Base-by-base conservation (phyloP, 495 filamentous ascomycete species). In the Aspergillus kassunensis region DNA sequence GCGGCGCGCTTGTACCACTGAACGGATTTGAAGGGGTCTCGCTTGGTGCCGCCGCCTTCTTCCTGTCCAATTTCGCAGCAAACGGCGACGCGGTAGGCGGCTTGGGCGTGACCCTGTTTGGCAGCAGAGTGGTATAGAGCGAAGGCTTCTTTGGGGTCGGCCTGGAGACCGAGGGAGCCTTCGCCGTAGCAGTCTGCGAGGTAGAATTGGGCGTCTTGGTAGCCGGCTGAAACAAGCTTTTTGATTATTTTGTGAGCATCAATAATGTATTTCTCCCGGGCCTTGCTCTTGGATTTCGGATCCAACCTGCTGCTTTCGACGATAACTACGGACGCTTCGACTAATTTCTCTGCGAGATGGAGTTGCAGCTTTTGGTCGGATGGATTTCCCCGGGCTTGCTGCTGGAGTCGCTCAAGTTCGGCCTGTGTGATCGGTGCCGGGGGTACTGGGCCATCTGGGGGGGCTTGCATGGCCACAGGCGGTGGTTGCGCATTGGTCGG, bases 1-100 rank as follows among this genome's bases (percentile, higher is more conserved):
- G 93, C 91, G 11, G 92, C 90, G 16, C 91, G 89, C 65, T 90
- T 91, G 65, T 97, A 98, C 93, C 93, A 98, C 61, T 97, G 91
- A 24, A 97, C 89, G 8, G 93, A 90, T 72, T 96, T 97, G 58
- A 89, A 68, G 3, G 89, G 88, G 64, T 98, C 93, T 54, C 89
- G 88, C 43, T 86, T 82, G 10, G 93, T 96, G 15, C 93, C 93
- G 44, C 92, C 92, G 39, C 90, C 89, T 59, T 93, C 89, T 60
- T 96, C 91, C 34, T 88, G 80, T n/a, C 93, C 93, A 47, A 98
- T 87, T 63, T 98, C 93, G 64, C 92, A 97, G 74, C 93, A 98
- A 2, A 98, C 95, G 31, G 93, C 93, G 7, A 92, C 93, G 44
- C 93, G 84, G 69, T 97, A 98, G 1, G 93, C 93, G 21, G 89